phyloP scores from a whole-genome alignment of 441 rosid genomes.

The Gossypium lobatum region DNA sequence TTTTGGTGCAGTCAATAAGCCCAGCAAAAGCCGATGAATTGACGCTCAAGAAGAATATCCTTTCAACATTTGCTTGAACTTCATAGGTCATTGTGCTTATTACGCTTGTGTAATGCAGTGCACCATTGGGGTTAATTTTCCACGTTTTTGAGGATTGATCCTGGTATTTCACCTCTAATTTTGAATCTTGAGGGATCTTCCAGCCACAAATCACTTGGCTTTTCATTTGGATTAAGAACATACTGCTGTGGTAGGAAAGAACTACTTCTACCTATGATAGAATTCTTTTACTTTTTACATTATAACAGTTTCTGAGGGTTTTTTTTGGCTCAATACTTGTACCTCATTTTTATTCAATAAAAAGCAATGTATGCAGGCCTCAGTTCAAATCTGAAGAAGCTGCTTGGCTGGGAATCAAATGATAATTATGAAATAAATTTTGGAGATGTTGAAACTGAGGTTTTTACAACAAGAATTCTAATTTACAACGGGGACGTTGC shows the following conservation, averaged over 20 bases:
- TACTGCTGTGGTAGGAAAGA: not conserved
- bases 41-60: constrained; percentile 73
- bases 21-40: constrained; percentile 82
- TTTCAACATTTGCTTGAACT: constrained; percentile 51
- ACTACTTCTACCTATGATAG: not conserved
- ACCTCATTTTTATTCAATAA: not conserved
- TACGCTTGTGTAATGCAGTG: not conserved
- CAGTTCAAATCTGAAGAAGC: not conserved
- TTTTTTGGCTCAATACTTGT: not conserved
- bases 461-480: not conserved
- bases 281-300: no score
- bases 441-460: not conserved
- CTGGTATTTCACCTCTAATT: not conserved
- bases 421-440: not conserved
- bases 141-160: constrained; percentile 6
- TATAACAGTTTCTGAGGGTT: not conserved
- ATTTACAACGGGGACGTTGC: not conserved
- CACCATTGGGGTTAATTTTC: not conserved
- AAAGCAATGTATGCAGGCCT: not conserved
- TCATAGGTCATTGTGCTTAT: not conserved
- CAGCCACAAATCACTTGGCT: not conserved
- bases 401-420: not conserved
- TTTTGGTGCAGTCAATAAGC: constrained; percentile 65
- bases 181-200: constrained; percentile 6
- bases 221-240: not conserved